Percentiles rank a stretch among this genome's conserved stretches.
Conservation (phyloP, 345 rosid genomes). For the Garcia nutans region DNA sequence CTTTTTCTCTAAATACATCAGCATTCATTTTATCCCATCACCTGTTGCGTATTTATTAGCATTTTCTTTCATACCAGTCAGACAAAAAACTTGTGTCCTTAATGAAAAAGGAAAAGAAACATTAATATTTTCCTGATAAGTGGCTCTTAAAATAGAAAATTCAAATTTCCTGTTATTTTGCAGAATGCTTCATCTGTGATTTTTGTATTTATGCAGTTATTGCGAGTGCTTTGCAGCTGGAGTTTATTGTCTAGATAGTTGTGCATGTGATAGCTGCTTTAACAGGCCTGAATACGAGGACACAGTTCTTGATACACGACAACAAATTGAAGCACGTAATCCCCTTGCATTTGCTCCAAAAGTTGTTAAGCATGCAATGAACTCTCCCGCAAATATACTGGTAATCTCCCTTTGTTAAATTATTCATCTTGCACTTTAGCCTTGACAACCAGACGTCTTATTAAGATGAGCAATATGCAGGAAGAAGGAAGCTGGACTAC, state of each 20-base stretch:
- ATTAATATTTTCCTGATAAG: not conserved
- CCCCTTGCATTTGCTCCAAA: constrained; percentile 50
- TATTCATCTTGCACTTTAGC: not conserved
- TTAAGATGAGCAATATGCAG: constrained; percentile 26
- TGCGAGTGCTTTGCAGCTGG: constrained; percentile 50
- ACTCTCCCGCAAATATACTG: constrained; percentile 23
- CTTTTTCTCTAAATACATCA: not conserved
- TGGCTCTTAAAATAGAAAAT: not conserved
- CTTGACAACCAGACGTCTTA: not conserved
- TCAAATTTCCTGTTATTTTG: not conserved
- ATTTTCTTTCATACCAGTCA: not conserved
- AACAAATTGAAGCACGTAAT: constrained; percentile 41
- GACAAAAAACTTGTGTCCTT: not conserved
- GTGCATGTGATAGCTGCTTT: constrained; percentile 39
- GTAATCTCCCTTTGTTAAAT: constrained; percentile 18
- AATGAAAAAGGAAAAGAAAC: not conserved
- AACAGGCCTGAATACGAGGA: constrained; percentile 47
- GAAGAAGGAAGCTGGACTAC: constrained; percentile 25
- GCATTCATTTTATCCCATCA: not conserved
- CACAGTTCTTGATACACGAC: constrained; percentile 29
- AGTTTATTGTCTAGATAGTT: constrained; percentile 34
- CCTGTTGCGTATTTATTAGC: not conserved
- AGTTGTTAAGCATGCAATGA: constrained; percentile 22
- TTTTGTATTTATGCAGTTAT: constrained; percentile 34
- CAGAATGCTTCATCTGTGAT: not conserved